Evolutionary conservation across 2,329 filamentous ascomycete species (phyloP).

Genomic region (Fusarium abutilonis): DNA sequence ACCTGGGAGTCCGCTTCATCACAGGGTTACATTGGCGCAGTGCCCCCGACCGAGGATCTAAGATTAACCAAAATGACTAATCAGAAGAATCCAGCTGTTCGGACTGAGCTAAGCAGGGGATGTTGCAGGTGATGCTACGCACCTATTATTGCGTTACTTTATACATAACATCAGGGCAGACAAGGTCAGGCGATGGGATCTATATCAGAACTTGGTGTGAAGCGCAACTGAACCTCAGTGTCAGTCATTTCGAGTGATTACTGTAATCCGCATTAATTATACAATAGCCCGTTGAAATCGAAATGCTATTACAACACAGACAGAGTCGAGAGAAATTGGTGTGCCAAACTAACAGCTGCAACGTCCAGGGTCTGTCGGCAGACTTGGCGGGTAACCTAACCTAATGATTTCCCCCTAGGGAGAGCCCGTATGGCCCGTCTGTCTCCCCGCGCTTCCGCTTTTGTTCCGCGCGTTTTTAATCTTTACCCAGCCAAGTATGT

Average conservation of each 20-base stretch:
- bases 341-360: slow-evolving; percentile 33
- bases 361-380: slow-evolving; percentile 22
- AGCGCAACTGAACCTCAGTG: background rate
- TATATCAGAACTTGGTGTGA: background rate
- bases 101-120: slow-evolving; percentile 10
- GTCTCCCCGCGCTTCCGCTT: slow-evolving; percentile 25
- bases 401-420: slow-evolving; percentile 23
- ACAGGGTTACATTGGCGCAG: slow-evolving; percentile 16
- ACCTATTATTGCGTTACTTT: background rate
- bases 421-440: slow-evolving; percentile 20
- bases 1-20: slow-evolving; percentile 11
- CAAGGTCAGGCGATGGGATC: background rate
- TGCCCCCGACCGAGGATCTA: slow-evolving; percentile 29
- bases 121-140: background rate
- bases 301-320: too few relatives aligned
- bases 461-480: slow-evolving; percentile 3
- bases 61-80: slow-evolving; percentile 29
- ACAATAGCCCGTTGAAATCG: too few relatives aligned
- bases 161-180: background rate
- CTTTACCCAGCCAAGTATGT: slow-evolving; percentile 19
- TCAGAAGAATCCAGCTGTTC: slow-evolving; percentile 26
- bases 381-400: slow-evolving; percentile 22
- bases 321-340: slow-evolving; percentile 7
- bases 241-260: background rate
- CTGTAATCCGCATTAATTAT: background rate